Evolutionary conservation across 2,329 filamentous ascomycete genomes (phyloP).

Genomic region (Nothomitra cinnamomea): DNA sequence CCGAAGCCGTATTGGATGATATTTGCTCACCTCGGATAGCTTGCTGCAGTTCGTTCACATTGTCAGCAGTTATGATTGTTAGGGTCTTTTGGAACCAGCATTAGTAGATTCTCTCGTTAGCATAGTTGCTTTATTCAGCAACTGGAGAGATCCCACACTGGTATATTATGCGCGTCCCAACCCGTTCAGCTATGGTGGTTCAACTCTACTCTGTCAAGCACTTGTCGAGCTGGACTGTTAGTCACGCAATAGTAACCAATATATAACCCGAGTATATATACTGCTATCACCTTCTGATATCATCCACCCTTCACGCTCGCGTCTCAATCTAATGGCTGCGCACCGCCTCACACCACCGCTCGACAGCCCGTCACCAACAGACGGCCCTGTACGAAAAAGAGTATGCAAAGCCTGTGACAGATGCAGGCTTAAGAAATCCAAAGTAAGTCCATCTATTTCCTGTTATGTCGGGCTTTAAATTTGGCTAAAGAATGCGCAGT

Average conservation of each 20-base stretch:
- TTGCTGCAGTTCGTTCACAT: not conserved
- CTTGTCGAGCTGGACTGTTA: too few species aligned
- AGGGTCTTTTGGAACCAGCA: not conserved
- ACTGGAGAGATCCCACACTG: not conserved
- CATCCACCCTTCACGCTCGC: not conserved
- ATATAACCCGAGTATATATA: not conserved
- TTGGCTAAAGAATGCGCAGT: slow-evolving; percentile 23
- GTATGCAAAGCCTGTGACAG: slow-evolving; percentile 51
- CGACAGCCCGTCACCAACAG: not conserved
- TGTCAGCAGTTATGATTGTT: not conserved
- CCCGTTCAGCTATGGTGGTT: not conserved
- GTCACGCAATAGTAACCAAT: not conserved
- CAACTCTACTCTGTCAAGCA: not conserved
- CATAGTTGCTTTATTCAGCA: not conserved
- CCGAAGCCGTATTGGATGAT: too few species aligned
- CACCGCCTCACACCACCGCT: slow-evolving; percentile 3
- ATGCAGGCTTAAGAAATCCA: slow-evolving; percentile 49
- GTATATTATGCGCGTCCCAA: not conserved
- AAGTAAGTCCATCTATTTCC: slow-evolving; percentile 25
- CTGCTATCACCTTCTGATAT: not conserved
- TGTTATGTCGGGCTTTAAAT: not conserved
- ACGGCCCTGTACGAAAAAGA: slow-evolving; percentile 30
- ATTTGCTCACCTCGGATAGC: too few species aligned
- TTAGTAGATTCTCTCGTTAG: not conserved
- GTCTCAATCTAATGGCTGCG: not conserved